Percentiles rank a stretch among this genome's conserved stretches.
Evolutionary conservation across 2,329 filamentous ascomycete genomes (phyloP).

Genomic region (Penicillium sp.): DNA sequence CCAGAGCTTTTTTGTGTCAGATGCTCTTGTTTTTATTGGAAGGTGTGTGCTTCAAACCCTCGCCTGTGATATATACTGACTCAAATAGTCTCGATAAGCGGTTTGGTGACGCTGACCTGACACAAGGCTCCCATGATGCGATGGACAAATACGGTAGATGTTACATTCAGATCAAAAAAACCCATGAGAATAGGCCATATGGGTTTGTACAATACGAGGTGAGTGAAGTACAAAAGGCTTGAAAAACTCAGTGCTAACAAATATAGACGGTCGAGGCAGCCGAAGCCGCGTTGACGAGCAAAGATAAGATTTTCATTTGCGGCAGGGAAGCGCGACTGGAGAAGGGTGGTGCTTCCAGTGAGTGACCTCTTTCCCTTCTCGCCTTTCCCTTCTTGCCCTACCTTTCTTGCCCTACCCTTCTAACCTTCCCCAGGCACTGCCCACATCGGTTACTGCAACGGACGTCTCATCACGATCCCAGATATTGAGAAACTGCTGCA

Average conservation of each 20-base stretch:
- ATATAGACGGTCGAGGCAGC: neutral
- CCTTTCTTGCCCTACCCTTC: neutral
- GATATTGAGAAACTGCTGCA: slow-evolving; percentile 28
- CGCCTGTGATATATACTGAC: slow-evolving; percentile 8
- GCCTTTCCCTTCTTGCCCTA: neutral
- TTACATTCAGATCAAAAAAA: slow-evolving; percentile 39
- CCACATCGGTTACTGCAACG: neutral
- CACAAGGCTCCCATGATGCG: slow-evolving; percentile 27
- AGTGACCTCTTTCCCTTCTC: neutral
- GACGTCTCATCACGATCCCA: neutral
- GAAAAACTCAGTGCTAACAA: neutral
- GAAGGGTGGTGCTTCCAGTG: neutral
- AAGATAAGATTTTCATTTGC: neutral
- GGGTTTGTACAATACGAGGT: slow-evolving; percentile 45
- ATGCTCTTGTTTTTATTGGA: slow-evolving; percentile 41
- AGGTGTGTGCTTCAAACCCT: slow-evolving; percentile 32
- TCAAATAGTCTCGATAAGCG: slow-evolving; percentile 28
- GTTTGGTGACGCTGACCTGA: slow-evolving; percentile 28
- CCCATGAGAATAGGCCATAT: slow-evolving; percentile 30
- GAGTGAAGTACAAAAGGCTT: neutral
- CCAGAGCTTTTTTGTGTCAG: slow-evolving; percentile 39
- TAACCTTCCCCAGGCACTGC: neutral
- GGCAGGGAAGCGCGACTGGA: slow-evolving; percentile 4
- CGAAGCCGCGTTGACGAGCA: slow-evolving; percentile 12
- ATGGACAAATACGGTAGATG: slow-evolving; percentile 37